Percentiles rank a stretch among this genome's conserved stretches.
Conservation (phyloP, 1,284 basidiomycete species). For the Tetrapyrgos nigripes region DNA sequence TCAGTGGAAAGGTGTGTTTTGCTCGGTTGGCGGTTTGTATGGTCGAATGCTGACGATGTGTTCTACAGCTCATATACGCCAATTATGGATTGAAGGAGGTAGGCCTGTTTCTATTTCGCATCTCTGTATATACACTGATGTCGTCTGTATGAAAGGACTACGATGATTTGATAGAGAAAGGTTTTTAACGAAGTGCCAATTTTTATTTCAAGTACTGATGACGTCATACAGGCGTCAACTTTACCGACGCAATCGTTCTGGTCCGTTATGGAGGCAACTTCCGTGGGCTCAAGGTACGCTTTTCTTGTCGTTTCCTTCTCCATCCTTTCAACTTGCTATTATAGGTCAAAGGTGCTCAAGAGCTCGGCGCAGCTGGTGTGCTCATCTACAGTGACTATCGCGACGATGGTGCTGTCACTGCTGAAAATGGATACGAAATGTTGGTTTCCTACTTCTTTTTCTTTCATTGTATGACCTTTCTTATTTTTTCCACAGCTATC, state of each 20-base stretch:
- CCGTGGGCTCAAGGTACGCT: constrained; percentile 72
- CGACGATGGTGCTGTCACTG: constrained; percentile 79
- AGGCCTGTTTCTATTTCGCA: neutral
- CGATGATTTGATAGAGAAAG: constrained; percentile 48
- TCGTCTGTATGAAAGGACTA: constrained; percentile 50
- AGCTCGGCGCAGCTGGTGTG: constrained; percentile 69
- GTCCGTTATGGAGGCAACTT: constrained; percentile 77
- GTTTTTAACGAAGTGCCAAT: constrained; percentile 7
- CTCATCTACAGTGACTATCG: constrained; percentile 81
- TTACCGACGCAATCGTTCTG: constrained; percentile 75
- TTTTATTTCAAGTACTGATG: neutral
- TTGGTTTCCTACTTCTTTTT: constrained; percentile 9
- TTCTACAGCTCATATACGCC: constrained; percentile 65
- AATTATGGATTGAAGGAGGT: constrained; percentile 72
- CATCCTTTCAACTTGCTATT: neutral
- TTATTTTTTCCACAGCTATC: constrained; percentile 48
- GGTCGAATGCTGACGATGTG: neutral
- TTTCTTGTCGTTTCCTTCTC: neutral
- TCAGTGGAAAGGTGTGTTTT: constrained; percentile 47
- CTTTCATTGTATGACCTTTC: neutral
- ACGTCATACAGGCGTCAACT: constrained; percentile 57
- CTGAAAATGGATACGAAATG: constrained; percentile 67
- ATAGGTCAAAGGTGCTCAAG: constrained; percentile 73
- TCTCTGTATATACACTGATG: neutral
- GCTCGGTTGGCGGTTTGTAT: neutral